A percentile compares a stretch with the other conserved stretches of the same genome.
These are phyloP conservation scores for Cladosporium sphaerospermum DNA, from an alignment of 2,329 filamentous ascomycete genomes.

Conservation along the genomic window DNA sequence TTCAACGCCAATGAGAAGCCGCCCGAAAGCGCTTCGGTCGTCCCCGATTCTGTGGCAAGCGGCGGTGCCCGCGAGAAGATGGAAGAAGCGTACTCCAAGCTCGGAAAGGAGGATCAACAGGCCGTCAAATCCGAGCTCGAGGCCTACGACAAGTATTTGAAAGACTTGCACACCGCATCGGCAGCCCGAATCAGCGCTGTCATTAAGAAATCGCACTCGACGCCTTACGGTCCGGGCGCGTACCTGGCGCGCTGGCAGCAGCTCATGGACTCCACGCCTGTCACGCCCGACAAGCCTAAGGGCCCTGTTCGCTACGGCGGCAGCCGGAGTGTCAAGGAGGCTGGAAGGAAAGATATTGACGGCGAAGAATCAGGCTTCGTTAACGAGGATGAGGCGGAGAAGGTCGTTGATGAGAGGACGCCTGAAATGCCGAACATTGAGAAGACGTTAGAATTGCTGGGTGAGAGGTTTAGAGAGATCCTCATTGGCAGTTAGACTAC, in stretches of 20 bases:
- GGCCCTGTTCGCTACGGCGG: constrained; percentile 46
- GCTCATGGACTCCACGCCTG: constrained; percentile 61
- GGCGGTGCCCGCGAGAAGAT: constrained; percentile 40
- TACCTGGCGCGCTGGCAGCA: constrained; percentile 68
- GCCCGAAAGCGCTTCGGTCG: constrained; percentile 16
- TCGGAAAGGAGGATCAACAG: constrained; percentile 44
- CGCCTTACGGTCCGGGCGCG: constrained; percentile 60
- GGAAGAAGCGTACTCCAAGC: constrained; percentile 37
- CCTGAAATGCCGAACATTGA: constrained; percentile 24
- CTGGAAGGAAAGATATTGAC: constrained; percentile 31
- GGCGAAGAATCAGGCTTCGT: constrained; percentile 22
- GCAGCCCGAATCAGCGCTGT: constrained; percentile 51
- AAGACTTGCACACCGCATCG: constrained; percentile 49
- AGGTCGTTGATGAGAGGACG: constrained; percentile 25
- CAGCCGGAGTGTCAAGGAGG: constrained; percentile 31
- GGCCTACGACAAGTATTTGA: constrained; percentile 55
- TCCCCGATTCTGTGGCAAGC: constrained; percentile 29
- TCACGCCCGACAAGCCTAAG: constrained; percentile 53
- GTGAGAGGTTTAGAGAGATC: constrained; percentile 28
- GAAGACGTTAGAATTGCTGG: constrained; percentile 28
- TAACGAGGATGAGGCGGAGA: constrained; percentile 25
- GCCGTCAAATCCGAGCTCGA: constrained; percentile 50
- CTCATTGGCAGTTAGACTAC: constrained; percentile 19
- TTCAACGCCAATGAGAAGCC: constrained; percentile 41
- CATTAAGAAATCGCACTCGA: constrained; percentile 37